Evolutionary conservation across 345 rosid species (phyloP).

Genomic region (Gossypium ekmanianum): DNA sequence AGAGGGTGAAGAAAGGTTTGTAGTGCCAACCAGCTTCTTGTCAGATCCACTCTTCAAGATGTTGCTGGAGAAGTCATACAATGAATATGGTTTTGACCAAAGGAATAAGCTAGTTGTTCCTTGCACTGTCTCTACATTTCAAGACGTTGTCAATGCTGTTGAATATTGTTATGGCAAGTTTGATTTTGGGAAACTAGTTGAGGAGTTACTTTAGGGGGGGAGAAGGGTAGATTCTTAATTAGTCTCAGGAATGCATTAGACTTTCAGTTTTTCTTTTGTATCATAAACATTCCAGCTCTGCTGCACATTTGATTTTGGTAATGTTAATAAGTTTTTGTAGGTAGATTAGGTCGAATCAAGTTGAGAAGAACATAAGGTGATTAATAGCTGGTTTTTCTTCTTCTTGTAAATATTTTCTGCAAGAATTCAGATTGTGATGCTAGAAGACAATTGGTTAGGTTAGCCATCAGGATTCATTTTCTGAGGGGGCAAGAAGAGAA

Average conservation of each 20-base stretch:
- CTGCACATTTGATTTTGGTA: conserved; percentile 15
- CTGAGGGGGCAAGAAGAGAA: neutral
- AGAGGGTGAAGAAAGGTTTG: conserved; percentile 59
- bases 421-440: neutral
- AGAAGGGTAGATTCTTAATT: neutral
- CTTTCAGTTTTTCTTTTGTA: too few relatives aligned
- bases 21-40: conserved; percentile 67
- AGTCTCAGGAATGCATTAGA: neutral
- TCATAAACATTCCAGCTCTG: neutral
- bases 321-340: neutral
- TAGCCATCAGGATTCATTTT: neutral
- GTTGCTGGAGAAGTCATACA: conserved; percentile 69
- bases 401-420: neutral
- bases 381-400: neutral
- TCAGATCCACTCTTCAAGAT: conserved; percentile 80
- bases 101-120: conserved; percentile 64
- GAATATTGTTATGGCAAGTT: conserved; percentile 68
- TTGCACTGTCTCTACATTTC: conserved; percentile 62
- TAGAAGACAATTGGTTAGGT: neutral
- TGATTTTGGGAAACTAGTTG: conserved; percentile 62
- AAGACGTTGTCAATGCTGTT: conserved; percentile 62
- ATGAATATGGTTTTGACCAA: conserved; percentile 57
- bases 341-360: conserved; percentile 3
- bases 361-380: neutral
- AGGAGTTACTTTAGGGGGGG: conserved; percentile 52